Evolutionary conservation across 2,329 filamentous ascomycete genomes (phyloP).

Genomic region (Triangularia setosa): DNA sequence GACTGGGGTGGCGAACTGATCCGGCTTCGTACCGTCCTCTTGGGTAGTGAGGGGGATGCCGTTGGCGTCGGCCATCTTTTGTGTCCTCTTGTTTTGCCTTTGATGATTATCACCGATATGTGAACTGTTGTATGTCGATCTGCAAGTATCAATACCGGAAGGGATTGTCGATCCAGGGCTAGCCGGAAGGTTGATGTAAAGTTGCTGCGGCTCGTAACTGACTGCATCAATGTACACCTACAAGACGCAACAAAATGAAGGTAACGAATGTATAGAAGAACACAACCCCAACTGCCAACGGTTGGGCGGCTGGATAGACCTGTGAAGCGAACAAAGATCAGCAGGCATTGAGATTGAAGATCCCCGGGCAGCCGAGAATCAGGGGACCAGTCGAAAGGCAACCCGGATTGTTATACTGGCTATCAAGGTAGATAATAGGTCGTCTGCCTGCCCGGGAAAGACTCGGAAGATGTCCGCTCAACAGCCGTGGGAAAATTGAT

Average conservation of each 20-base stretch:
- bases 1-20: slow-evolving; percentile 17
- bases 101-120: too few relatives aligned
- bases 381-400: background rate
- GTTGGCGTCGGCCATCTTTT: slow-evolving; percentile 1
- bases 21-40: slow-evolving; percentile 1
- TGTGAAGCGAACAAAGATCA: background rate
- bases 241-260: background rate
- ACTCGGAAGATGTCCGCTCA: background rate
- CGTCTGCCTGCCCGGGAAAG: background rate
- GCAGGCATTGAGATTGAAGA: background rate
- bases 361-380: background rate
- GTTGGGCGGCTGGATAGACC: background rate
- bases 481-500: background rate
- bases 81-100: background rate
- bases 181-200: background rate
- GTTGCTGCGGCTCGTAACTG: background rate
- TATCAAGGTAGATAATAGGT: background rate
- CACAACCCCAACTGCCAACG: slow-evolving; percentile 1
- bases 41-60: background rate
- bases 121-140: background rate
- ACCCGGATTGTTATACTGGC: background rate
- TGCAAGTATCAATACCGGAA: background rate
- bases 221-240: background rate
- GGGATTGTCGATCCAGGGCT: background rate
- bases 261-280: background rate